Evolutionary conservation across 2,329 filamentous ascomycete genomes (phyloP).

Genomic region (Diplodia seriata): DNA sequence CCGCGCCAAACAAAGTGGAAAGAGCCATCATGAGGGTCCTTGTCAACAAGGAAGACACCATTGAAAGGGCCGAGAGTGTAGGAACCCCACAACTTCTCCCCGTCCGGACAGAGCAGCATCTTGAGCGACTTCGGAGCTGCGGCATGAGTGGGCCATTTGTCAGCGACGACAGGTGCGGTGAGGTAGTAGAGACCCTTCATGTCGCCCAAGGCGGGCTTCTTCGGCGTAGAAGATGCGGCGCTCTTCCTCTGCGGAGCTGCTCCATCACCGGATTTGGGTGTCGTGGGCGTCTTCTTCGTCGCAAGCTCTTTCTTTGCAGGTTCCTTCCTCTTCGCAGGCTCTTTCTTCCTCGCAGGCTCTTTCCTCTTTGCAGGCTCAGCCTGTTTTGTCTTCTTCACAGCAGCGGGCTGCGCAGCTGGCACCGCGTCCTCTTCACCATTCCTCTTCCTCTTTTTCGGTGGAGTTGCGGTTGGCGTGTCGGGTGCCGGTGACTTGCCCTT

Average conservation of each 20-base stretch:
- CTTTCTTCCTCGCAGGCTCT: background rate
- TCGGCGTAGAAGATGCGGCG: background rate
- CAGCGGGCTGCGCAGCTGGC: background rate
- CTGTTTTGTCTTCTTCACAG: background rate
- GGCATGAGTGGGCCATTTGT: background rate
- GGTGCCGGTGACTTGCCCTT: constrained; percentile 35
- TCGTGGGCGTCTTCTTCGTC: background rate
- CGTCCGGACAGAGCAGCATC: constrained; percentile 11
- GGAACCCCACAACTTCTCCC: constrained; percentile 6
- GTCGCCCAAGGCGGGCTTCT: background rate
- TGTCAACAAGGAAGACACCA: background rate
- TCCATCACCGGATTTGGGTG: background rate
- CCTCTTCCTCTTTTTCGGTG: constrained; percentile 21
- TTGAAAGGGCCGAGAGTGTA: constrained; percentile 7
- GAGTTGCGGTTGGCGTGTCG: constrained; percentile 32
- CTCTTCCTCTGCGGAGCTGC: background rate
- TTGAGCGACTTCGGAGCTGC: background rate
- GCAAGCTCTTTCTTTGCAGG: background rate
- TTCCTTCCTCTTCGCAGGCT: background rate
- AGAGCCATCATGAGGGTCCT: background rate
- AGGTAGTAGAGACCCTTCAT: background rate
- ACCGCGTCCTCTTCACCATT: background rate
- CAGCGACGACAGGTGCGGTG: background rate
- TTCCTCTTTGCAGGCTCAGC: background rate
- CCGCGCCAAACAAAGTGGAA: constrained; percentile 4